Conservation (phyloP, 202 grass and related monocot species). For the Cymbopogon flexuosus region DNA sequence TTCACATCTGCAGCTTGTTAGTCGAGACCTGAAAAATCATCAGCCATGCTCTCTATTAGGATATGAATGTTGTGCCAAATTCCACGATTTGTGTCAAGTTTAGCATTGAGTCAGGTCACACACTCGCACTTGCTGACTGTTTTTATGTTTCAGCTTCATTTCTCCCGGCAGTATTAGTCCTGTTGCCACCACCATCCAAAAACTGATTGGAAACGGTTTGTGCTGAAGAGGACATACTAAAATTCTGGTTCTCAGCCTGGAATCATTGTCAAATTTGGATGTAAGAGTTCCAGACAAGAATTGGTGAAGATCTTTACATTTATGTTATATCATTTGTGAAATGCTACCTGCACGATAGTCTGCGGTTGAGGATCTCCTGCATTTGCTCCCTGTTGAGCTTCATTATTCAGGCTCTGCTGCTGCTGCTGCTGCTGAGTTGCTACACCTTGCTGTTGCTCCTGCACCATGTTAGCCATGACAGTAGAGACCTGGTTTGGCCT, state of each 20-base stretch:
- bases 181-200: conserved; percentile 13
- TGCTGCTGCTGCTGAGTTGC: conserved; percentile 35
- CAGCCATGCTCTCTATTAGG: background rate
- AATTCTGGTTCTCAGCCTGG: conserved; percentile 31
- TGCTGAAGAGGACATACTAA: conserved; percentile 21
- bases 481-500: conserved; percentile 32
- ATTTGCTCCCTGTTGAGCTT: conserved; percentile 34
- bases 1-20: conserved; percentile 27
- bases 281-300: background rate
- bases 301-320: background rate
- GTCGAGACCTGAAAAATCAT: conserved; percentile 28
- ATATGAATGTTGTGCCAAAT: conserved; percentile 1
- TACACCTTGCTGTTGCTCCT: conserved; percentile 31
- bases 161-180: conserved; percentile 21
- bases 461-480: conserved; percentile 34
- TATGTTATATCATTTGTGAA: background rate
- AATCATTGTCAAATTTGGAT: background rate
- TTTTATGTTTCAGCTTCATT: conserved; percentile 23
- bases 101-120: background rate
- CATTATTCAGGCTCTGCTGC: conserved; percentile 33
- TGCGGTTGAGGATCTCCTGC: conserved; percentile 31
- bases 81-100: background rate
- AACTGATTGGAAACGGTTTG: conserved; percentile 29
- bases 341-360: conserved; percentile 31
- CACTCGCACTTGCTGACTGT: background rate